phyloP scores from a whole-genome alignment of 306 rosid species.

The Vigna trinervia region DNA sequence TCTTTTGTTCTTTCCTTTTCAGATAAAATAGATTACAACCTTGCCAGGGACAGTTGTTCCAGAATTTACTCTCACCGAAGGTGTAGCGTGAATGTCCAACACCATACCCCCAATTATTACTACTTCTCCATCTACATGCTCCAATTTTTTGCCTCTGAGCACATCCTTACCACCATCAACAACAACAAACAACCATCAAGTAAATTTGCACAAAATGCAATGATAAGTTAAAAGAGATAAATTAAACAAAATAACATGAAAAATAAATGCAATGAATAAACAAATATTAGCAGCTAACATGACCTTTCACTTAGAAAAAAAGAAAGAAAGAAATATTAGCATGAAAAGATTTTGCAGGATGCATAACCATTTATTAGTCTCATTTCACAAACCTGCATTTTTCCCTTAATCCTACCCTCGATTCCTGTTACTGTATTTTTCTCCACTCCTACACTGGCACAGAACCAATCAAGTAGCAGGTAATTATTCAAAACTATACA shows the following conservation, averaged over 20 bases:
- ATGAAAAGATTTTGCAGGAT: slow-evolving; percentile 11
- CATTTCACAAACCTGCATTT: slow-evolving; percentile 9
- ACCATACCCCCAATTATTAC: slow-evolving; percentile 93
- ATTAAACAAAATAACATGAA: neutral
- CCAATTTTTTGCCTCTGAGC: slow-evolving; percentile 40
- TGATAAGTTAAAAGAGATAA: neutral
- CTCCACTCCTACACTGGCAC: neutral
- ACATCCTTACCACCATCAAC: slow-evolving; percentile 35
- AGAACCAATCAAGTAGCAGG: slow-evolving; percentile 1
- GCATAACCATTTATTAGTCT: neutral
- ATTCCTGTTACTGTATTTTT: neutral
- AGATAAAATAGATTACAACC: slow-evolving; percentile 48
- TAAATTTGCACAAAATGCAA: slow-evolving; percentile 13
- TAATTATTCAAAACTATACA: no score
- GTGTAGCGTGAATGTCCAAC: slow-evolving; percentile 77
- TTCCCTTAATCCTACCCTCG: slow-evolving; percentile 5
- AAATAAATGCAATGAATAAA: neutral
- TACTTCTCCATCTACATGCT: slow-evolving; percentile 52
- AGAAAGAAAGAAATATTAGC: neutral
- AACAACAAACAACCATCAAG: slow-evolving; percentile 20
- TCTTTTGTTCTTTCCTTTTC: neutral
- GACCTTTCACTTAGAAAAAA: no score
- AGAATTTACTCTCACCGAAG: slow-evolving; percentile 50
- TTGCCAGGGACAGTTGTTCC: slow-evolving; percentile 76
- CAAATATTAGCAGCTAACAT: neutral